Conservation (phyloP, 768 basidiomycete genomes). For the Naganishia randhawae region DNA sequence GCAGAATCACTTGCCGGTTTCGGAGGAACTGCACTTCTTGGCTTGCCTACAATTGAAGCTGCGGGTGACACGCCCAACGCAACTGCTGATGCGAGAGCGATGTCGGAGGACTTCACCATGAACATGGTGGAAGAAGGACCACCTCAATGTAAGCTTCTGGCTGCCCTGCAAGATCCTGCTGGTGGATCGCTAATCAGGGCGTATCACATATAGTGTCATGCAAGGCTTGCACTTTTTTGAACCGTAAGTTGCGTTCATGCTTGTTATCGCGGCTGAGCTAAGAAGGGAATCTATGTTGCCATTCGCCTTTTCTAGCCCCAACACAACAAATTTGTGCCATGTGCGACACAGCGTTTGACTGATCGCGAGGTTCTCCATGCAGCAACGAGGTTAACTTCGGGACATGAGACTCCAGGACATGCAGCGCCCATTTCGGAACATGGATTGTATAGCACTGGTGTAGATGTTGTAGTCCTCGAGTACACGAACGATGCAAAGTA, state of each 20-base stretch:
- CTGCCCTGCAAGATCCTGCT: neutral
- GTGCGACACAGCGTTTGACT: slow-evolving; percentile 7
- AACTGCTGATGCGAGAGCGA: too few relatives aligned
- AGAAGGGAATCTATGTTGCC: neutral
- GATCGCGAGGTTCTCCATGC: neutral
- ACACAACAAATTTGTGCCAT: neutral
- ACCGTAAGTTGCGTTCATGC: neutral
- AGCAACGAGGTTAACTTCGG: neutral
- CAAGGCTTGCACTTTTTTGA: slow-evolving; percentile 8
- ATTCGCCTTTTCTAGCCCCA: neutral
- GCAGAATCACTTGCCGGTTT: slow-evolving; percentile 8
- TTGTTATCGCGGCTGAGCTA: neutral
- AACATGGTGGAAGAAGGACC: neutral
- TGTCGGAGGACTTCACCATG: neutral
- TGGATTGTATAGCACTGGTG: too few relatives aligned
- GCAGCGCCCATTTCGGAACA: neutral
- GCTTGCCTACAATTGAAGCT: neutral
- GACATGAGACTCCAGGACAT: too few relatives aligned
- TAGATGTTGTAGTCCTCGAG: too few relatives aligned
- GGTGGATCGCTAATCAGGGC: neutral
- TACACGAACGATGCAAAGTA: too few relatives aligned
- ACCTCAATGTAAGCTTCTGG: neutral
- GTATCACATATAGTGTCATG: neutral
- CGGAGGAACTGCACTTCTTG: slow-evolving; percentile 12
- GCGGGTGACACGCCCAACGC: neutral